These are phyloP conservation scores for Schoenoplectus tabernaemontani DNA, from an alignment of 202 grass and related monocot genomes.

Conservation along the genomic window DNA sequence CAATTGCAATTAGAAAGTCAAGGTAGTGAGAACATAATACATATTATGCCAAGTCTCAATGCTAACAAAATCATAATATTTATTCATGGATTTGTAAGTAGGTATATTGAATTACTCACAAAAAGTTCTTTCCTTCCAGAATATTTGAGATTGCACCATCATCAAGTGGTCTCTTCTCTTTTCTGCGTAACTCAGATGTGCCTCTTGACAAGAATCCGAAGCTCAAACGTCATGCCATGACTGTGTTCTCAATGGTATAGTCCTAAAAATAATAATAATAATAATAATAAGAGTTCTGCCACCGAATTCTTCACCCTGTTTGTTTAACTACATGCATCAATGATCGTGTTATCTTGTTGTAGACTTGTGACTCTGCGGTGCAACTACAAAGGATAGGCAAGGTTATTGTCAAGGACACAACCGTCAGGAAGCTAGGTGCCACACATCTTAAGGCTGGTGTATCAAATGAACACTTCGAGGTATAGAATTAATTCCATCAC, in stretches of 20 bases:
- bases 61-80: background rate
- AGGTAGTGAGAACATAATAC: background rate
- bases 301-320: background rate
- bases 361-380: constrained; percentile 69
- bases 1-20: too few relatives aligned
- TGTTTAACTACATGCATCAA: background rate
- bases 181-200: constrained; percentile 47
- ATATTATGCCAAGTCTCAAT: background rate
- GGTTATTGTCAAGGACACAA: constrained; percentile 55
- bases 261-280: background rate
- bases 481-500: constrained; percentile 12
- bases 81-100: background rate
- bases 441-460: constrained; percentile 56
- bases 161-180: constrained; percentile 57
- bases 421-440: constrained; percentile 38
- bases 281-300: background rate
- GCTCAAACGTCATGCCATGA: constrained; percentile 55
- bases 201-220: constrained; percentile 50
- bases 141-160: constrained; percentile 77
- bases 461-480: constrained; percentile 66
- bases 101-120: background rate
- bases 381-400: constrained; percentile 60
- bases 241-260: constrained; percentile 48
- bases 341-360: background rate
- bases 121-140: constrained; percentile 15